Evolutionary conservation across 805 yeast genomes (phyloP).

Genomic region (Zygoascus ofunaensis): DNA sequence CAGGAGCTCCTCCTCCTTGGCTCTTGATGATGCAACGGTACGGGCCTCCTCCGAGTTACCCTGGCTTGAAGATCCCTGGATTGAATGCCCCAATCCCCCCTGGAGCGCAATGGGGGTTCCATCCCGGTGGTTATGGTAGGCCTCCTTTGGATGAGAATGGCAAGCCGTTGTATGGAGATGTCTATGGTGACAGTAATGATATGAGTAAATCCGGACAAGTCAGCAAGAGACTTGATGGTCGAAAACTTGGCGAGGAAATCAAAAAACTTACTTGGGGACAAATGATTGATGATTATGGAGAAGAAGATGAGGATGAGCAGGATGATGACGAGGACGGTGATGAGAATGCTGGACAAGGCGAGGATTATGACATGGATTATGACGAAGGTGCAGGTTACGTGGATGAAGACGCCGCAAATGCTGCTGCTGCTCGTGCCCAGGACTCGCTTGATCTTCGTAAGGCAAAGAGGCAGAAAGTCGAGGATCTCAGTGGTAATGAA

Average conservation of each 20-base stretch:
- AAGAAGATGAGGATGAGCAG: constrained; percentile 17
- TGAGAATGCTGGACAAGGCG: constrained; percentile 29
- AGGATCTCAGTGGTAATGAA: background rate
- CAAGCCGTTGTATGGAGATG: constrained; percentile 30
- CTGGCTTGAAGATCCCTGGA: constrained; percentile 50
- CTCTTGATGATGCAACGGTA: constrained; percentile 50
- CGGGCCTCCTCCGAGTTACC: constrained; percentile 83
- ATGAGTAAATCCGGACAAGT: constrained; percentile 20
- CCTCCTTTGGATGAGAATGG: constrained; percentile 30
- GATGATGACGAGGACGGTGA: constrained; percentile 30
- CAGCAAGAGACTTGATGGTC: constrained; percentile 23
- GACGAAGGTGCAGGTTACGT: constrained; percentile 32
- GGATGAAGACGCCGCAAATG: constrained; percentile 29
- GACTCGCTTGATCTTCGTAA: constrained; percentile 14
- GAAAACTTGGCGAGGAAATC: constrained; percentile 28
- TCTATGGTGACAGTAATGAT: constrained; percentile 12
- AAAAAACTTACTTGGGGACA: constrained; percentile 9
- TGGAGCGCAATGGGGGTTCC: constrained; percentile 34
- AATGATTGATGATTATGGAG: constrained; percentile 11
- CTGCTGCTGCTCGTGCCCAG: constrained; percentile 13
- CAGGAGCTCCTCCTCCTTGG: constrained; percentile 71
- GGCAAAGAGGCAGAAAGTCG: constrained; percentile 6
- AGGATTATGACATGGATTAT: constrained; percentile 21
- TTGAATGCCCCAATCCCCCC: constrained; percentile 35
- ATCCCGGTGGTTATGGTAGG: constrained; percentile 33